phyloP scores from a whole-genome alignment of 352 stramenopile genomes.

The Thalassiosira exigua region DNA sequence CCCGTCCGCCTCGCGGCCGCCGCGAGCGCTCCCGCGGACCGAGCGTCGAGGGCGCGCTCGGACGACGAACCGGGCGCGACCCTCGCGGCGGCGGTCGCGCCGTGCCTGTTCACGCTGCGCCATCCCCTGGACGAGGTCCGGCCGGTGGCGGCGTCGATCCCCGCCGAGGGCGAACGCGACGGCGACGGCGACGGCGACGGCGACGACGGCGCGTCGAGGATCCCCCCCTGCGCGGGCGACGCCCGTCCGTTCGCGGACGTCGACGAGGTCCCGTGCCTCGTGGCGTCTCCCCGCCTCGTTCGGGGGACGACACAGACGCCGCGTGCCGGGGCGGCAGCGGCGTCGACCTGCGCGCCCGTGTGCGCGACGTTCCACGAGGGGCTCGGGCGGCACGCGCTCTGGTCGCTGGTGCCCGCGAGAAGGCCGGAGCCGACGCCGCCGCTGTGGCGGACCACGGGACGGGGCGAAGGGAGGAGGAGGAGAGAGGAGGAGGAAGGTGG shows the following conservation, averaged over 20 bases:
- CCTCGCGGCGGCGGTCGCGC: slow-evolving; percentile 19
- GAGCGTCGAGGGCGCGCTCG: no score
- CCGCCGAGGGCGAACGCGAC: slow-evolving; percentile 1
- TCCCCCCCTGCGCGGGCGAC: slow-evolving; percentile 68
- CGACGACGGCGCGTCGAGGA: neutral
- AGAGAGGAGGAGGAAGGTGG: slow-evolving; percentile 1
- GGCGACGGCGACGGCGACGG: slow-evolving; percentile 19
- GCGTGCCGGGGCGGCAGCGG: neutral
- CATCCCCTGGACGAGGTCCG: slow-evolving; percentile 80
- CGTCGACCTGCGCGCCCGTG: slow-evolving; percentile 32
- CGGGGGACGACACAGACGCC: slow-evolving; percentile 28
- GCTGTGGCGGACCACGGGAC: slow-evolving; percentile 54
- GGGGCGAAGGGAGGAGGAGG: slow-evolving; percentile 5
- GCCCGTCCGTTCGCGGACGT: slow-evolving; percentile 68
- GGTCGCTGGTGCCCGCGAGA: slow-evolving; percentile 29
- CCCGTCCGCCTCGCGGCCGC: neutral
- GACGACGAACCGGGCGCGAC: neutral
- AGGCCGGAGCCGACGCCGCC: slow-evolving; percentile 12
- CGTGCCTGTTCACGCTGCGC: slow-evolving; percentile 72
- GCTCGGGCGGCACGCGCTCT: slow-evolving; percentile 36
- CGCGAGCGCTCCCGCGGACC: neutral
- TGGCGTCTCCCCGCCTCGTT: slow-evolving; percentile 55
- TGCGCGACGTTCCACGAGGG: slow-evolving; percentile 76
- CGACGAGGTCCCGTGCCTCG: slow-evolving; percentile 71
- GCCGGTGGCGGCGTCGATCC: slow-evolving; percentile 38